These are phyloP conservation scores for Debaryomyces subglobosus DNA, from an alignment of 1,139 yeast species.

Conservation along the genomic window DNA sequence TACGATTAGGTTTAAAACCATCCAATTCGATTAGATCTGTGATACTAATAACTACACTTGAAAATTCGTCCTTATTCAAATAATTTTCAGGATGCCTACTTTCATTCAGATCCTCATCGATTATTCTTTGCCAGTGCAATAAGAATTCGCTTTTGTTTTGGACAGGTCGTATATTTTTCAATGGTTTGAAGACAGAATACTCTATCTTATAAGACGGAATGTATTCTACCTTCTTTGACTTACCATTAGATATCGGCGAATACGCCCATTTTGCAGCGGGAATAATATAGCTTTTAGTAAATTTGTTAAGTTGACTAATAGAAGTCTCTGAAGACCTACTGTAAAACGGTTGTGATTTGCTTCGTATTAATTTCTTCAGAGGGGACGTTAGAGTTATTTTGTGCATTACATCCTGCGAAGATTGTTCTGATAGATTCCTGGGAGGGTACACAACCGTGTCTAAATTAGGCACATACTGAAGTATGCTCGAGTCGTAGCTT, in stretches of 20 bases:
- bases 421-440: neutral
- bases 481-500: neutral
- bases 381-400: neutral
- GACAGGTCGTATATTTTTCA: constrained; percentile 20
- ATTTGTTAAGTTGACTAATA: constrained; percentile 20
- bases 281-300: constrained; percentile 28
- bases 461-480: neutral
- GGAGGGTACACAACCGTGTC: neutral
- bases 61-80: constrained; percentile 24
- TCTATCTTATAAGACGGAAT: constrained; percentile 25
- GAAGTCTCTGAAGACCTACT: constrained; percentile 16
- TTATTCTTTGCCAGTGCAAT: constrained; percentile 17
- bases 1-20: constrained; percentile 49
- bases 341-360: constrained; percentile 6
- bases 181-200: constrained; percentile 29
- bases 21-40: constrained; percentile 28
- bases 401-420: neutral
- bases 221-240: constrained; percentile 9
- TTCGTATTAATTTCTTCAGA: neutral
- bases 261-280: constrained; percentile 36
- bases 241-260: constrained; percentile 19
- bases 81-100: constrained; percentile 25
- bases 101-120: constrained; percentile 12
- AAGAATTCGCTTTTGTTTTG: constrained; percentile 20
- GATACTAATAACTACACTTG: constrained; percentile 22